A percentile compares a stretch with the other conserved stretches of the same genome.
phyloP scores from a whole-genome alignment of 805 yeast genomes.

The Yarrowia divulgata region DNA sequence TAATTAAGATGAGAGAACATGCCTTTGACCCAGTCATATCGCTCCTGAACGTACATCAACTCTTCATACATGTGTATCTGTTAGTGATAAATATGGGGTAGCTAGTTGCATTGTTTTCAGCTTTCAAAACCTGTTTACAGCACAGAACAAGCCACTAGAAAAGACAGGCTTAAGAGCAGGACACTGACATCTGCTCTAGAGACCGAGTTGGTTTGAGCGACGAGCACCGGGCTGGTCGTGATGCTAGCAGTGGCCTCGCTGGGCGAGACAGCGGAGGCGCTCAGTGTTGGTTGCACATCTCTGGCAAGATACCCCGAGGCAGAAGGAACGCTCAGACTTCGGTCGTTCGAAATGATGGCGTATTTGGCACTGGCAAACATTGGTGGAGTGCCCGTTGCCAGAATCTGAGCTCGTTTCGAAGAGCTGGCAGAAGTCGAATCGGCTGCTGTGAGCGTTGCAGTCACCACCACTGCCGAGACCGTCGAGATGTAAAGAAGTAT shows the following conservation, averaged over 20 bases:
- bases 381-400: constrained; percentile 10
- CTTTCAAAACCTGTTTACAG: neutral
- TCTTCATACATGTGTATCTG: neutral
- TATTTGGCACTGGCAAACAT: constrained; percentile 18
- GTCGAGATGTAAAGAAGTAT: neutral
- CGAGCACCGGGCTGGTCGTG: neutral
- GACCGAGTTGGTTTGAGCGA: neutral
- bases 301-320: neutral
- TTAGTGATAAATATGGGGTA: constrained; percentile 8
- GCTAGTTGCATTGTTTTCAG: neutral
- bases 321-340: neutral
- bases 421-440: neutral
- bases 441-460: neutral
- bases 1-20: too few species aligned
- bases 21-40: too few species aligned
- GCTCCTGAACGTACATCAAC: too few species aligned
- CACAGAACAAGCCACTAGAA: neutral
- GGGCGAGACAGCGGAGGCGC: neutral
- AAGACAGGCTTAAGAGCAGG: neutral
- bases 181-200: neutral
- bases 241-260: neutral
- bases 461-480: constrained; percentile 3
- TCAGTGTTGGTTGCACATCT: neutral
- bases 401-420: constrained; percentile 7
- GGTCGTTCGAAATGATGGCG: neutral